Base-by-base conservation (phyloP, 179 eudicot genomes). In the Patellifolia procumbens region DNA sequence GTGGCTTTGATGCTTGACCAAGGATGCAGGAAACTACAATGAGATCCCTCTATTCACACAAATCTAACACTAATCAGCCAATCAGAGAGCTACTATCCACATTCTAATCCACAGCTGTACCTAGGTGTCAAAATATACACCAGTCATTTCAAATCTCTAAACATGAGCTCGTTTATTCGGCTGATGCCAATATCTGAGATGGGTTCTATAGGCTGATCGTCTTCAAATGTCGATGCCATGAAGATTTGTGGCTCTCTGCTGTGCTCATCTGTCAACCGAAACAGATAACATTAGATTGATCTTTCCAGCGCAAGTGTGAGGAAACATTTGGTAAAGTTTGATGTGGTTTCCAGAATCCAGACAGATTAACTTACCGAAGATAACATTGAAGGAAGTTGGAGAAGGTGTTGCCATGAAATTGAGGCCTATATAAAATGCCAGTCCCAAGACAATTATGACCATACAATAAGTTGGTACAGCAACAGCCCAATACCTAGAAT, bases 371-470 rank as follows among this genome's bases (percentile, higher is more conserved):
- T 84, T 78, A 94, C 98, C 98, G 45, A 84, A 94, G 32, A 92
- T 91, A 37, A 88, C 86, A 72, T 82, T 84, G 20, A 89, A 84
- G 80, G 98, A 92, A 83, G 91, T 87, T 53, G 98, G 94, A 76
- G 96, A 87, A 78, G 96, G 96, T 53, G 98, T 92, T 26, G 84
- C 83, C 89, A 91, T 82, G 66, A 94, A 92, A 85, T 94, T 94
- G 70, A 91, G 86, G 78, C 97, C 97, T 51, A 89, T 94, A 77
- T 94, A 94, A 75, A 91, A 94, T 73, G 74, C 86, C 60, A 94
- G 69, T 16, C 83, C 92, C 56, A 91, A 83, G 72, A 78, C 87
- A 68, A 91, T 74, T 46, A 87, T 79, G 73, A 91, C 94, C 94
- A 88, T 89, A 46, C 78, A 81, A 58, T 89, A 94, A 32, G 91